A percentile compares a stretch with the other conserved stretches of the same genome.
These are phyloP conservation scores for Zea luxurians DNA, from an alignment of 176 grass and related monocot genomes.

Conservation along the genomic window DNA sequence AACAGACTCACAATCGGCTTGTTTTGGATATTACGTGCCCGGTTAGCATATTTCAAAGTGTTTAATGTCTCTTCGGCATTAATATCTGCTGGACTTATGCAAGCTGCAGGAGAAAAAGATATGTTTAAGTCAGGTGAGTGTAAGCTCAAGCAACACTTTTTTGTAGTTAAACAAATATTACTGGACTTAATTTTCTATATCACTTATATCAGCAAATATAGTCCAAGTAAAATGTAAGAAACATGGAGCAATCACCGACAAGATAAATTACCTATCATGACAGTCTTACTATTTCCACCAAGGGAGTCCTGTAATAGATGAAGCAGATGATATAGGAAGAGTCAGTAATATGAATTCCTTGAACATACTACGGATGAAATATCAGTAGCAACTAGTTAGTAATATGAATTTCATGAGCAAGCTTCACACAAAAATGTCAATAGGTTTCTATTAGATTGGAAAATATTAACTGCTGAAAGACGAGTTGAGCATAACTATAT, in stretches of 20 bases:
- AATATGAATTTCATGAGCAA: background rate
- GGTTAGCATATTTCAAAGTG: constrained; percentile 98
- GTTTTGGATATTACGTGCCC: constrained; percentile 97
- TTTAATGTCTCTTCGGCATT: constrained; percentile 99
- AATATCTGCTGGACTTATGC: constrained; percentile 98
- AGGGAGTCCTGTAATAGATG: constrained; percentile 73
- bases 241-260: constrained; percentile 6
- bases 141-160: constrained; percentile 17
- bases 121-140: constrained; percentile 27
- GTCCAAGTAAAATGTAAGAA: background rate
- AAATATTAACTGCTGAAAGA: constrained; percentile 6
- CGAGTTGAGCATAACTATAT: constrained; percentile 3
- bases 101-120: constrained; percentile 65
- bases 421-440: background rate
- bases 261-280: constrained; percentile 91
- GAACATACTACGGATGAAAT: background rate
- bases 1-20: constrained; percentile 83
- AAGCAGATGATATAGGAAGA: constrained; percentile 25
- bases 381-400: background rate
- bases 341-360: background rate
- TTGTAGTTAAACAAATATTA: constrained; percentile 6
- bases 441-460: background rate
- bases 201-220: constrained; percentile 14
- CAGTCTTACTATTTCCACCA: constrained; percentile 98
- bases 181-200: background rate